Evolutionary conservation across 108 stramenopile species (phyloP), one percentile per base, ranked within the genome.

Genomic region (Discostella stelligeroides): DNA sequence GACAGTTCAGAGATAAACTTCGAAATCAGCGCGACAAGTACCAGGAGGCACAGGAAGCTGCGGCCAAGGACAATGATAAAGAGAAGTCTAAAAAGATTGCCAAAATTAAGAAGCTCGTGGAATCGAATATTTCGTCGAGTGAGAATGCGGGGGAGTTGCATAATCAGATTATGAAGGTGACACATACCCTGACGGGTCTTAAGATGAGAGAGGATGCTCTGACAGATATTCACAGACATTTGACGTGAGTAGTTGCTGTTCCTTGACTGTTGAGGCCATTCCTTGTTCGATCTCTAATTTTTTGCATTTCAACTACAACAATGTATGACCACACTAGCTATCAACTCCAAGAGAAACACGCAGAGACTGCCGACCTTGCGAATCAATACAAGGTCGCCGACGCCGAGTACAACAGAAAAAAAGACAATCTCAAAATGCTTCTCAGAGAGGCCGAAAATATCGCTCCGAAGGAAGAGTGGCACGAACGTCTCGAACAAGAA

Each of bases 171-270:
- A 79, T 92, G 84, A 76, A 81, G 57, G 66, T 70, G 4, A 88
- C 81, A 0, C 25, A 57, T 13, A 60, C 74, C 23, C 28, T 45
- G 25, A 76, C 88, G 0, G 86, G 87, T 50, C 71, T 82, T 7
- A 73, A 78, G 61, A 70, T 91, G 55, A 79, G 70, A n/a, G 74
- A 84, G 30, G 80, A 83, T 69, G 76, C 77, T 12, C 74, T 80
- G 14, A 28, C 51, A 15, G 84, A 68, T 8, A 72, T 57, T 20
- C 81, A 80, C 29, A 57, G 83, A 58, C 59, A 68, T 39, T 58
- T 81, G 50, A 42, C 50, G 88, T 89, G 73, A 70, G 90, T 86
- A 38, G 4, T 56, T 69, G 30, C 11, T 53, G 17, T 46, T 59
- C 13, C 28, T 20, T 23, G 48, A 45, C 38, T 53, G 8, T 7